phyloP scores from a whole-genome alignment of 352 stramenopile genomes.

The Phytophthora niederhauseri region DNA sequence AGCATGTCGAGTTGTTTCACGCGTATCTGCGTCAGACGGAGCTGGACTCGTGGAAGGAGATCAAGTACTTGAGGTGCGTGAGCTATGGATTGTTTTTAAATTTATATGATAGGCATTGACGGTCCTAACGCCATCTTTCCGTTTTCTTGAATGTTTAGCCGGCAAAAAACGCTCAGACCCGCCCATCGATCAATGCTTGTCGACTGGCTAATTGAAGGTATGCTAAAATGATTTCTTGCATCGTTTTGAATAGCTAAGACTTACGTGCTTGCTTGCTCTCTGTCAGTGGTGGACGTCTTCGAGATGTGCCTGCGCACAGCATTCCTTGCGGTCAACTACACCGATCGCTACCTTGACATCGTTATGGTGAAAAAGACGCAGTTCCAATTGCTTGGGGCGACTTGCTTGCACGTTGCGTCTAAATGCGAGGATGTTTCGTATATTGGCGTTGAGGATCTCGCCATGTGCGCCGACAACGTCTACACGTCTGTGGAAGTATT shows the following conservation, averaged over 20 bases:
- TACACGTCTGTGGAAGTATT: constrained; percentile 91
- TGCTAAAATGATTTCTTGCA: constrained; percentile 1
- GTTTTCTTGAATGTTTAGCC: constrained; percentile 35
- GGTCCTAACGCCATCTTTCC: constrained; percentile 11
- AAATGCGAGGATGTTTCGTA: constrained; percentile 94
- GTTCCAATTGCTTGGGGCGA: constrained; percentile 91
- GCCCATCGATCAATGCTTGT: constrained; percentile 92
- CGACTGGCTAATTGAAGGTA: constrained; percentile 93
- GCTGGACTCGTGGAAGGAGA: constrained; percentile 82
- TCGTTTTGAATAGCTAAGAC: background rate
- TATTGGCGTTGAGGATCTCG: constrained; percentile 92
- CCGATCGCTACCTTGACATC: constrained; percentile 87
- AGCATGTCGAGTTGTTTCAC: constrained; percentile 84
- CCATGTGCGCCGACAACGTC: constrained; percentile 92
- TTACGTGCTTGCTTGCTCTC: background rate
- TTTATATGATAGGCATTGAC: background rate
- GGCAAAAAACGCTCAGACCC: constrained; percentile 82
- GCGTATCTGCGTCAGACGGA: constrained; percentile 81
- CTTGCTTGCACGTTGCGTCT: constrained; percentile 89
- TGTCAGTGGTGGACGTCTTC: constrained; percentile 90
- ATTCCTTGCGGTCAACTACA: constrained; percentile 93
- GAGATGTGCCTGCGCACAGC: constrained; percentile 92
- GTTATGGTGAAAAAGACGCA: constrained; percentile 91
- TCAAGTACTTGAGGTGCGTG: constrained; percentile 84
- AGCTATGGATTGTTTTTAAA: background rate